Conservation (phyloP, 1,139 yeast species). For the Suhomyces yuchorum region DNA sequence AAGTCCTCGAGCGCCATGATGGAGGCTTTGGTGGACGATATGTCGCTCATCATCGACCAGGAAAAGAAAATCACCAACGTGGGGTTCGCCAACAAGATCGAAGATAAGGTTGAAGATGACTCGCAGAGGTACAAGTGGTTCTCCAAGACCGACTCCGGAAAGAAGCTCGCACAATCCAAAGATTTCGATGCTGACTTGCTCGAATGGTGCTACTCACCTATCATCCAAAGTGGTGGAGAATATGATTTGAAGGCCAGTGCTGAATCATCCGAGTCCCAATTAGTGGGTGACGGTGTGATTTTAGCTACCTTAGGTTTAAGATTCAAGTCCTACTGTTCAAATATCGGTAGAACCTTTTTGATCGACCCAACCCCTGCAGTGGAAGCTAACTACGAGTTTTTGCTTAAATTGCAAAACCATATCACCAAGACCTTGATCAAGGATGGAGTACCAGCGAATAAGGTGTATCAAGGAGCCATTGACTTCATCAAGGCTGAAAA, state of each 20-base stretch:
- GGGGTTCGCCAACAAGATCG: constrained; percentile 74
- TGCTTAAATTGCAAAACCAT: constrained; percentile 67
- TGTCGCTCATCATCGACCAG: constrained; percentile 86
- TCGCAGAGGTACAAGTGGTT: constrained; percentile 79
- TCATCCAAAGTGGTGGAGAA: constrained; percentile 84
- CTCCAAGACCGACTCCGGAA: constrained; percentile 61
- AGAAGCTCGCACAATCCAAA: constrained; percentile 46
- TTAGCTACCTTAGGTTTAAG: constrained; percentile 83
- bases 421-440: constrained; percentile 56
- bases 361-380: constrained; percentile 86
- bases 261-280: constrained; percentile 63
- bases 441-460: constrained; percentile 67
- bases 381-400: constrained; percentile 77
- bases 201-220: constrained; percentile 96
- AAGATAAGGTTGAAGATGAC: constrained; percentile 76
- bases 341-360: constrained; percentile 82
- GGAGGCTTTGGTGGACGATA: constrained; percentile 83
- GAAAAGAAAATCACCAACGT: constrained; percentile 76
- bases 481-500: constrained; percentile 57
- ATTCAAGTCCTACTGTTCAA: constrained; percentile 88
- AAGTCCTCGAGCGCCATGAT: constrained; percentile 79
- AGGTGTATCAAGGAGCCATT: constrained; percentile 65
- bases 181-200: constrained; percentile 74
- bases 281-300: constrained; percentile 79
- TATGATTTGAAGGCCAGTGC: constrained; percentile 88